These are phyloP conservation scores for Hyphopichia homilentoma DNA, from an alignment of 805 yeast species.

Conservation along the genomic window DNA sequence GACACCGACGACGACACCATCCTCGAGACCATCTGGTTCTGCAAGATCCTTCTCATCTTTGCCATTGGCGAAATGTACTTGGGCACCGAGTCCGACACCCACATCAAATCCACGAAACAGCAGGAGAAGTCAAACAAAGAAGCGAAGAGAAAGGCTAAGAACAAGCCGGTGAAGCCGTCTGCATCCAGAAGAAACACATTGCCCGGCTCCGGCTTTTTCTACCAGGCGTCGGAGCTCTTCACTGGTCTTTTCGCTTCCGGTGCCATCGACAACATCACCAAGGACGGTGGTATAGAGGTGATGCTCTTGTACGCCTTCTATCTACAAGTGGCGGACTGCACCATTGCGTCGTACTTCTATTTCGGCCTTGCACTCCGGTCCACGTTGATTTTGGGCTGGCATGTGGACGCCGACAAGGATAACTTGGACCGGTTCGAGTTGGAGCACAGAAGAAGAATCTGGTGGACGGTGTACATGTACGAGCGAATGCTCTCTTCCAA, in stretches of 20 bases:
- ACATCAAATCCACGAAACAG: constrained; percentile 40
- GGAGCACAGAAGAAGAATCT: constrained; percentile 47
- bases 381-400: constrained; percentile 71
- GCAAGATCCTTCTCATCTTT: constrained; percentile 68
- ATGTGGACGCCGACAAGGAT: constrained; percentile 76
- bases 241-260: constrained; percentile 76
- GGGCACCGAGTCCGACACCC: constrained; percentile 66
- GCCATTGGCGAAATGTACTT: constrained; percentile 82
- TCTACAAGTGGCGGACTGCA: constrained; percentile 80
- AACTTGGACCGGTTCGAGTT: constrained; percentile 47
- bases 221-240: constrained; percentile 74
- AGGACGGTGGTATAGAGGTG: constrained; percentile 79
- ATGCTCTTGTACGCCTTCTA: constrained; percentile 72
- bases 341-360: constrained; percentile 76
- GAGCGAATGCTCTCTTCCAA: constrained; percentile 76
- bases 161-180: constrained; percentile 12
- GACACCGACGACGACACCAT: constrained; percentile 52
- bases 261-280: constrained; percentile 72
- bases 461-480: constrained; percentile 51
- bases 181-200: constrained; percentile 37
- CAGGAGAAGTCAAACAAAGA: constrained; percentile 9
- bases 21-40: constrained; percentile 76
- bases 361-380: constrained; percentile 75
- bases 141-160: constrained; percentile 9
- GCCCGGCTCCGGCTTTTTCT: constrained; percentile 78